Evolutionary conservation across 202 grass and related monocot genomes (phyloP), one percentile per base, ranked within the genome.

Genomic region (Miscanthus sacchariflorus): DNA sequence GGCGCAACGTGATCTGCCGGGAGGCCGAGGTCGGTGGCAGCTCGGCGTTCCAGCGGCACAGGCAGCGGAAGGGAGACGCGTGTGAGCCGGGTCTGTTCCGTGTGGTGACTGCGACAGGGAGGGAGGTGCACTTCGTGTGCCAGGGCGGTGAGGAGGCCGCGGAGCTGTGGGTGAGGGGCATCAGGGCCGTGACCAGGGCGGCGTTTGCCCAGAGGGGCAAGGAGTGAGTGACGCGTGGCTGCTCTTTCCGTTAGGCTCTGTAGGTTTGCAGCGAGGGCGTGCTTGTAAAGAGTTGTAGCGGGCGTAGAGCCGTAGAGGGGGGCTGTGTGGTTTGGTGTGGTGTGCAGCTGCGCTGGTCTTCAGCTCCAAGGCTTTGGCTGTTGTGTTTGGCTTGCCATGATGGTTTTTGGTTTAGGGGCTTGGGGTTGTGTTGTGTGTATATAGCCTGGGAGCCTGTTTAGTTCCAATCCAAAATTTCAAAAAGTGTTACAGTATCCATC

Each of bases 121-220:
- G 89, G 89, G 96, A 96, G 88, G 80, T 99, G 80, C 96, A 99
- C 85, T 99, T 99, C 77, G 89, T 96, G 76, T 96, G 92, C 81
- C 33, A 89, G 68, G 97, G 91, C 46, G 94, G 96, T 6, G 78
- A 90, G 85, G 96, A 92, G 88, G 83, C 35, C 19, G 94, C 92
- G 11, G 91, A 99, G 78, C 87, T 99, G 56, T 99, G 96, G 96
- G 94, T 89, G 33, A 90, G 92, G 49, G 96, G 94, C 36, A 99
- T 96, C 81, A 88, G 89, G 88, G 83, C 88, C 48, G 70, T 96
- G 43, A 90, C 92, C 12, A 85, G 85, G 67, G 72, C 88, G 11
- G 87, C 87, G 69, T 85, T 77, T 65, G 88, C 83, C 35, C 90
- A 93, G 71, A 88, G 77, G 61, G 75, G 19, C 59, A 61, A 72